Evolutionary conservation across 2,329 filamentous ascomycete genomes (phyloP).

Genomic region (Pseudopyrenochaeta lycopersici): DNA sequence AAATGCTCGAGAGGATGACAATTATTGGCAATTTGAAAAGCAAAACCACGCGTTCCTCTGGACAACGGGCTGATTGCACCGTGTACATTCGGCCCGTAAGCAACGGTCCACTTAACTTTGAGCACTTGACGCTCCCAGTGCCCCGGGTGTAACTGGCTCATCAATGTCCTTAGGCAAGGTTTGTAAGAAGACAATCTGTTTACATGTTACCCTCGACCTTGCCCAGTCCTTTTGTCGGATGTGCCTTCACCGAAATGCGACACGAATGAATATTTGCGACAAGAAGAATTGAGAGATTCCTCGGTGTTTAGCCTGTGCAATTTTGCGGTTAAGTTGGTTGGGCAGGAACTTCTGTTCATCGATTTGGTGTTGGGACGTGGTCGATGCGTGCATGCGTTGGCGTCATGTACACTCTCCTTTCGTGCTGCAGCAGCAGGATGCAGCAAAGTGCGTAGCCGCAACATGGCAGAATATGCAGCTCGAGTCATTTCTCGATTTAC

Average conservation of each 20-base stretch:
- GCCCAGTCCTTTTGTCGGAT: too few species aligned
- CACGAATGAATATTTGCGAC: too few species aligned
- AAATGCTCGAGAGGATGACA: background rate
- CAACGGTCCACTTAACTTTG: background rate
- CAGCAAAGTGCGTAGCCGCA: constrained; percentile 25
- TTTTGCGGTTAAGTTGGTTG: constrained; percentile 37
- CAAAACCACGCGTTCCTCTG: background rate
- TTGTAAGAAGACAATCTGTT: background rate
- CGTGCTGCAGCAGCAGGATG: constrained; percentile 29
- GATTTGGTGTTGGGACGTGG: constrained; percentile 23
- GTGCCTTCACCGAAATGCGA: too few species aligned
- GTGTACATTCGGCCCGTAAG: background rate
- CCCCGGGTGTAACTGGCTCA: too few species aligned
- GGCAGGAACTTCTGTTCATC: constrained; percentile 14
- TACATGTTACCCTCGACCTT: background rate
- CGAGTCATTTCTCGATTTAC: constrained; percentile 18
- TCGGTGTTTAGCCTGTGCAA: background rate
- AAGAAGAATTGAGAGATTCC: background rate
- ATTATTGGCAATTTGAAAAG: constrained; percentile 9
- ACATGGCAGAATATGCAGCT: constrained; percentile 15
- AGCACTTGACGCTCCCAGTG: too few species aligned
- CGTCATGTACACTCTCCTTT: constrained; percentile 39
- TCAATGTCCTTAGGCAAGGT: background rate
- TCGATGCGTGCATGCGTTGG: constrained; percentile 39
- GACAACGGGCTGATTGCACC: background rate